Conservation (phyloP, 306 rosid species). For the Fagus crenata region DNA sequence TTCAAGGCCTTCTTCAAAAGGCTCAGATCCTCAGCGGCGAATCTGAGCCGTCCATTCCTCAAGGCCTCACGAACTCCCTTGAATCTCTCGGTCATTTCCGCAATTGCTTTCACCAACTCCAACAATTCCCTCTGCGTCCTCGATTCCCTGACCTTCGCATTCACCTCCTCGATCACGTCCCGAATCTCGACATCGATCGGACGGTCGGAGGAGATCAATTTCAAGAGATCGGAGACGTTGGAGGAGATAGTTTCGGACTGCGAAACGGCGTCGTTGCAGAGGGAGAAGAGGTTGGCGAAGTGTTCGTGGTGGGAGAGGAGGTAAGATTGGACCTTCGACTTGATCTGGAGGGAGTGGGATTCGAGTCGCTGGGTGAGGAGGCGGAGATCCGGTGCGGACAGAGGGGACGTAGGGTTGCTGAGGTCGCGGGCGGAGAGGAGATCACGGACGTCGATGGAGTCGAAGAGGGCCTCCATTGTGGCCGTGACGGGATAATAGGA, state of each 20-base stretch:
- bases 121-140: constrained; percentile 62
- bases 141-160: constrained; percentile 49
- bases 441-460: constrained; percentile 71
- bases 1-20: constrained; percentile 61
- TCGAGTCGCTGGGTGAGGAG: constrained; percentile 93
- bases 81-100: constrained; percentile 47
- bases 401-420: constrained; percentile 75
- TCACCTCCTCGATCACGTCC: constrained; percentile 59
- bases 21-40: constrained; percentile 67
- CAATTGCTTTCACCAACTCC: constrained; percentile 56
- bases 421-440: constrained; percentile 84
- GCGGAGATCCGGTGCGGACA: constrained; percentile 96
- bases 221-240: constrained; percentile 41
- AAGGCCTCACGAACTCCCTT: constrained; percentile 59
- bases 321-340: constrained; percentile 69
- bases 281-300: constrained; percentile 64
- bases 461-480: constrained; percentile 69
- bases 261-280: constrained; percentile 69
- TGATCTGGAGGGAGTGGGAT: constrained; percentile 82
- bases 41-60: constrained; percentile 58
- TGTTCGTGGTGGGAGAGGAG: constrained; percentile 69
- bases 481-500: not conserved
- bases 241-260: constrained; percentile 51
- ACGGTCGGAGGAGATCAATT: constrained; percentile 53
- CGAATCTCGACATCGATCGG: constrained; percentile 57